phyloP scores from a whole-genome alignment of 2,329 filamentous ascomycete species.

The Calonectria naviculata region DNA sequence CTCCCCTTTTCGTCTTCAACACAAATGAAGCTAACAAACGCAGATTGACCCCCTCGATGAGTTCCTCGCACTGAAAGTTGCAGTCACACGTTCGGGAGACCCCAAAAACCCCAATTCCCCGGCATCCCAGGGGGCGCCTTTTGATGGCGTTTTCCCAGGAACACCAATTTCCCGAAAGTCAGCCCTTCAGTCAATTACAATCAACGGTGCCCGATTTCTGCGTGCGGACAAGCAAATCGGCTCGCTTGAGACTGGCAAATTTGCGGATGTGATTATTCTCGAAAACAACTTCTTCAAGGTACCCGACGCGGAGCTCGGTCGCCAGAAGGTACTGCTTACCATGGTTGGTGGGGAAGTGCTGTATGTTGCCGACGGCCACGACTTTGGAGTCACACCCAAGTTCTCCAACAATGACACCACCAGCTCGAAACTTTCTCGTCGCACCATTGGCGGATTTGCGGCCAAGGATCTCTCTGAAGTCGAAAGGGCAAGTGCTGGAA shows the following conservation, averaged over 20 bases:
- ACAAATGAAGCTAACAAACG: background rate
- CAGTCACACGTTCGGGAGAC: constrained; percentile 31
- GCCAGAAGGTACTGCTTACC: constrained; percentile 31
- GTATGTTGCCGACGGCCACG: constrained; percentile 27
- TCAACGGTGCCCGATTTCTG: constrained; percentile 24
- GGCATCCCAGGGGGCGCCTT: constrained; percentile 24
- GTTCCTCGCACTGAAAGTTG: constrained; percentile 32
- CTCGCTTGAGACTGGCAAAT: constrained; percentile 33
- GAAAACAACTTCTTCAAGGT: constrained; percentile 32
- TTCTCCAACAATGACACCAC: constrained; percentile 25
- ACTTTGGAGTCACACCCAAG: constrained; percentile 25
- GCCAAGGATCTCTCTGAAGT: background rate
- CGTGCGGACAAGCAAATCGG: constrained; percentile 29
- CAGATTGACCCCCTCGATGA: constrained; percentile 35
- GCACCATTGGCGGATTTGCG: constrained; percentile 11
- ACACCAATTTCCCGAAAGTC: constrained; percentile 17
- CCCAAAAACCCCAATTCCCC: constrained; percentile 32
- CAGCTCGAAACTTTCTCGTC: background rate
- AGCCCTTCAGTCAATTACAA: constrained; percentile 23
- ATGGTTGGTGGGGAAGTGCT: constrained; percentile 36
- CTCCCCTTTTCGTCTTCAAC: rapidly evolving
- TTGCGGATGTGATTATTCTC: constrained; percentile 32
- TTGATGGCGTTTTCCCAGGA: constrained; percentile 21
- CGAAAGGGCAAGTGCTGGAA: background rate
- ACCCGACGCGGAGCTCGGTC: constrained; percentile 27